Base-by-base conservation (phyloP, 2,329 filamentous ascomycete species). In the Colletotrichum costaricense region DNA sequence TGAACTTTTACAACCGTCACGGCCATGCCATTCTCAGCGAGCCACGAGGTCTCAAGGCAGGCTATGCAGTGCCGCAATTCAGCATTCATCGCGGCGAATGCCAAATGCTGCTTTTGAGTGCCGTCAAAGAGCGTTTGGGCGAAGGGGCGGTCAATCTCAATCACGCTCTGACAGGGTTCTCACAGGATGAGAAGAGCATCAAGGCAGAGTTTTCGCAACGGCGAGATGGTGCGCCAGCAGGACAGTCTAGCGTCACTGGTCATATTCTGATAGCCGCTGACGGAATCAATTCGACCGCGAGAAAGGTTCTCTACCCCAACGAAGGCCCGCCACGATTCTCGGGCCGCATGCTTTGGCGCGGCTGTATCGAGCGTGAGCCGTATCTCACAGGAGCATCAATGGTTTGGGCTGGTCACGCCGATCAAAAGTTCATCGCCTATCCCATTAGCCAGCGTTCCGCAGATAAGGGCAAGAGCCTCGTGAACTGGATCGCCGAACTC, bases 361-460 rank as follows among this genome's bases (percentile, higher is more conserved):
- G 58, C 11, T 73, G 60, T n/a, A 22, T 69, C 22, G 67, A 69
- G 42, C 70, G 70, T 16, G 55, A 49, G 14, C 66, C 60, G 4
- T 63, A 69, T 33, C 56, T 73, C 19, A 69, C 70, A 1, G 60
- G 66, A 7, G 67, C 66, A 12, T 73, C 59, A 12, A 73, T 64
- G 70, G 70, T 71, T 6, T 71, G 68, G 68, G 68, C 68, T 42
- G 68, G 68, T 14, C 68, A 71, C 30, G 68, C 68, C 11, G 68
- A 71, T 46, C 68, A 71, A 26, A 71, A 71, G 46, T 71, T 71
- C 63, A 71, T 71, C 56, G 62, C 70, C 2, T 73, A 73, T 35
- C 67, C 66, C 3, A 73, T 69, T 33, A 69, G 60, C 33, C 66
- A 71, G 42, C 62, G 68, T 6, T 67, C 68, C 0, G 68, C 68